Evolutionary conservation across 2,329 filamentous ascomycete genomes (phyloP).

Genomic region (Cladophialophora yegresii): DNA sequence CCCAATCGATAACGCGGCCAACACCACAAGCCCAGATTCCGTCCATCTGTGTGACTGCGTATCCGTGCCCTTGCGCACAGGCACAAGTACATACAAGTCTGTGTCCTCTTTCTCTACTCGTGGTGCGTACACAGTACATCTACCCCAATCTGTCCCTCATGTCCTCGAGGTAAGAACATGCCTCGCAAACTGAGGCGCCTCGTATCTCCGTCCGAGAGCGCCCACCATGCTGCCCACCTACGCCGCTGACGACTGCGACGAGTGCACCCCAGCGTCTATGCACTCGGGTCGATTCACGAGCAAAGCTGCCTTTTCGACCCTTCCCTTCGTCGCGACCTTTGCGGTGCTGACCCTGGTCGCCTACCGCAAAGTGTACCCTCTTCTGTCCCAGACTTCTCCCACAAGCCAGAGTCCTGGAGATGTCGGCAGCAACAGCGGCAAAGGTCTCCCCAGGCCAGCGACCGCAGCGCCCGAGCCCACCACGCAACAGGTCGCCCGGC

Average conservation of each 20-base stretch:
- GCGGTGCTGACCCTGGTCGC: slow-evolving; percentile 63
- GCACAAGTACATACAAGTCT: slow-evolving; percentile 2
- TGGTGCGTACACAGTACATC: not conserved
- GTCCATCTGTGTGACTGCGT: not conserved
- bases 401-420: slow-evolving; percentile 16
- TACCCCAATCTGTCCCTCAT: not conserved
- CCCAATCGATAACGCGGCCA: slow-evolving; percentile 4
- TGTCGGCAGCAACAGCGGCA: slow-evolving; percentile 13
- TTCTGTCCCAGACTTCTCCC: slow-evolving; percentile 54
- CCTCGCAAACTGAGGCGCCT: slow-evolving; percentile 2
- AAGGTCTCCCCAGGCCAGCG: slow-evolving; percentile 30
- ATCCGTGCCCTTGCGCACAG: not conserved
- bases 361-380: slow-evolving; percentile 69
- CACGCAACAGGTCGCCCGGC: slow-evolving; percentile 35
- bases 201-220: not conserved
- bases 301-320: slow-evolving; percentile 57
- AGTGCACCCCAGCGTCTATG: slow-evolving; percentile 36
- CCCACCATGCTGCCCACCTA: slow-evolving; percentile 31
- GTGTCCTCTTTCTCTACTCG: not conserved
- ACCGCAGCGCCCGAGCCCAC: slow-evolving; percentile 35
- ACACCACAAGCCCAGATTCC: not conserved
- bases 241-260: slow-evolving; percentile 37
- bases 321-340: slow-evolving; percentile 73
- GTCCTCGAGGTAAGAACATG: slow-evolving; percentile 20
- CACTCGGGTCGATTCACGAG: slow-evolving; percentile 30